Evolutionary conservation across 2,329 filamentous ascomycete genomes (phyloP), one percentile per base, ranked within the genome.

Genomic region (Teratosphaeria zuluensis): DNA sequence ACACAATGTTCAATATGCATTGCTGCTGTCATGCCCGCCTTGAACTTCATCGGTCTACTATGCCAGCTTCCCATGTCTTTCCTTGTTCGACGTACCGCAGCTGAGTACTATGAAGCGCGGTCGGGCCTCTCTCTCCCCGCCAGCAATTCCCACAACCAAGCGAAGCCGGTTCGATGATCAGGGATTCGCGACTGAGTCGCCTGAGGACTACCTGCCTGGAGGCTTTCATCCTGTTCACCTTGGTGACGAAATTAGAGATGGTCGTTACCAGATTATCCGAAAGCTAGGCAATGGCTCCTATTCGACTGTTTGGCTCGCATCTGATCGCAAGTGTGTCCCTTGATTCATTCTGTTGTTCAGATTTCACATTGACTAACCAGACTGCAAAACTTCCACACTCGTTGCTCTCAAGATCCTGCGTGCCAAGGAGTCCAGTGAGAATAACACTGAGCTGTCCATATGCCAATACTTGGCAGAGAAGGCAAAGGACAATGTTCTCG

Each of bases 211-310:
- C n/a, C 9, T 5, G 4, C 55, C 57, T 33, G 71, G 70, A 11
- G 65, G 73, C 12, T 74, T 71, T 58, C 70, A 75, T 58, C 71
- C 72, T 33, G 62, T 74, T 16, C 56, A 57, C 1, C 62, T 76
- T 0, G 72, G 68, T 16, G 66, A 72, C 56, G 56, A 19, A 12
- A 62, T 74, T 9, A 61, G 65, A 28, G 30, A 66, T 31, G 68
- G 62, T 16, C 66, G 71, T 53, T 76, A 75, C 58, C 69, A 66
- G 56, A 62, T 77, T 28, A 51, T 73, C 2, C 70, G 73, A 59
- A 76, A 75, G 62, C 54, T 76, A 51, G 73, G 72, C 21, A 69
- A 64, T 63, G 73, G 72, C 58, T 68, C 68, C 1, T 76, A 55
- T 67, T 76, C 62, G 69, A 74, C 65, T 66, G 61, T 60, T 65